These are phyloP conservation scores for Aulographum hederae DNA, from an alignment of 2,329 filamentous ascomycete species.

Conservation along the genomic window DNA sequence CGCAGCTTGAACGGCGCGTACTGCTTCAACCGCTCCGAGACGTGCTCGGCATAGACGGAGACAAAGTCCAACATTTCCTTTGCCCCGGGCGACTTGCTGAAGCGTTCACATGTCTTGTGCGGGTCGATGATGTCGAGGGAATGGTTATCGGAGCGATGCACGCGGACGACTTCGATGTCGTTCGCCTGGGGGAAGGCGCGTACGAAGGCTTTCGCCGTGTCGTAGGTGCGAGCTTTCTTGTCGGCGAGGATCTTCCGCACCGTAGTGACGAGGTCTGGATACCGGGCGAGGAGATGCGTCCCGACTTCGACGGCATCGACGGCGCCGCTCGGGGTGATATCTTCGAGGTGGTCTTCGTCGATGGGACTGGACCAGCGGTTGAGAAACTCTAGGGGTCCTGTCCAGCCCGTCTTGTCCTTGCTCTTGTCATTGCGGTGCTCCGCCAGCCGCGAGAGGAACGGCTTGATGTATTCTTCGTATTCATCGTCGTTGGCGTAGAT, in stretches of 20 bases:
- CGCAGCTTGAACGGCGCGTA: constrained; percentile 5
- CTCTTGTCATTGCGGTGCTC: no score
- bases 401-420: constrained; percentile 5
- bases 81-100: constrained; percentile 13
- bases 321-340: constrained; percentile 6
- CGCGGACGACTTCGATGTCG: constrained; percentile 15
- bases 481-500: constrained; percentile 43
- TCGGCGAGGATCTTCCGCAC: constrained; percentile 11
- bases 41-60: constrained; percentile 10
- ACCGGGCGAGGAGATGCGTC: constrained; percentile 5
- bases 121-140: constrained; percentile 15
- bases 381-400: constrained; percentile 5
- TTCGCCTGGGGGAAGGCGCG: constrained; percentile 12
- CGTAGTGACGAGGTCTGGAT: constrained; percentile 5
- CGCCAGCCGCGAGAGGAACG: constrained; percentile 25
- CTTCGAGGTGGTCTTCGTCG: constrained; percentile 6
- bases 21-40: constrained; percentile 9
- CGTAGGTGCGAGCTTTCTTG: constrained; percentile 17
- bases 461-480: constrained; percentile 37
- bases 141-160: constrained; percentile 13
- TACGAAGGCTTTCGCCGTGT: constrained; percentile 15
- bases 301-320: constrained; percentile 6
- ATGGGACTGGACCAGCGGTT: constrained; percentile 6
- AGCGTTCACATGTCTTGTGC: constrained; percentile 16
- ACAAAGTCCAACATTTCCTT: constrained; percentile 14